These are phyloP conservation scores for Pythium pyrilobum DNA, from an alignment of 352 stramenopile genomes.

Conservation along the genomic window DNA sequence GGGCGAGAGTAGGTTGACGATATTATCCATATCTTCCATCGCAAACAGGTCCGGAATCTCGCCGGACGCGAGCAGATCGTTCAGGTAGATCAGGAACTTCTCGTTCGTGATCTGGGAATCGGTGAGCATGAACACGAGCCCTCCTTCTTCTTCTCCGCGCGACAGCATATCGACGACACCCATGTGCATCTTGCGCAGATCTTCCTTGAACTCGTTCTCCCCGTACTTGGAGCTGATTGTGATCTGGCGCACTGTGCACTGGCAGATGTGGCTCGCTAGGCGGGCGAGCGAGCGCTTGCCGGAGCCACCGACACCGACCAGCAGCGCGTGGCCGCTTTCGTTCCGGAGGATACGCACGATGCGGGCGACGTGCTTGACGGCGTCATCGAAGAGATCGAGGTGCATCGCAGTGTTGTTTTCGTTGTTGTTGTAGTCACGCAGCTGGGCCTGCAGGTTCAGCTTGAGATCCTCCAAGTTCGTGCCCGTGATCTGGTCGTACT, in stretches of 20 bases:
- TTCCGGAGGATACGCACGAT: slow-evolving; percentile 94
- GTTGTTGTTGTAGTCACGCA: slow-evolving; percentile 95
- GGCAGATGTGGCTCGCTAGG: slow-evolving; percentile 92
- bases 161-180: slow-evolving; percentile 90
- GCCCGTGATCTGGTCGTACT: slow-evolving; percentile 93
- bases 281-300: slow-evolving; percentile 93
- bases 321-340: slow-evolving; percentile 86
- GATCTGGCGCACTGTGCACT: slow-evolving; percentile 90
- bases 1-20: slow-evolving; percentile 83
- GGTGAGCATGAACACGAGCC: slow-evolving; percentile 93
- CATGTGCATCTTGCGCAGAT: slow-evolving; percentile 94
- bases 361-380: slow-evolving; percentile 93
- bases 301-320: slow-evolving; percentile 92
- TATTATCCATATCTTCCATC: slow-evolving; percentile 92
- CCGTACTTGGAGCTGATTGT: slow-evolving; percentile 93
- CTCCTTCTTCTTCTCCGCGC: slow-evolving; percentile 76
- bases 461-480: slow-evolving; percentile 89
- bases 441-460: slow-evolving; percentile 81
- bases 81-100: slow-evolving; percentile 95
- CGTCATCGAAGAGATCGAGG: slow-evolving; percentile 96
- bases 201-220: slow-evolving; percentile 96
- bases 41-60: slow-evolving; percentile 94
- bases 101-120: slow-evolving; percentile 97
- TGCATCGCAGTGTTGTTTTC: slow-evolving; percentile 95
- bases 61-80: slow-evolving; percentile 92